Conservation (phyloP, 495 filamentous ascomycete species). For the Penicillium fimorum region DNA sequence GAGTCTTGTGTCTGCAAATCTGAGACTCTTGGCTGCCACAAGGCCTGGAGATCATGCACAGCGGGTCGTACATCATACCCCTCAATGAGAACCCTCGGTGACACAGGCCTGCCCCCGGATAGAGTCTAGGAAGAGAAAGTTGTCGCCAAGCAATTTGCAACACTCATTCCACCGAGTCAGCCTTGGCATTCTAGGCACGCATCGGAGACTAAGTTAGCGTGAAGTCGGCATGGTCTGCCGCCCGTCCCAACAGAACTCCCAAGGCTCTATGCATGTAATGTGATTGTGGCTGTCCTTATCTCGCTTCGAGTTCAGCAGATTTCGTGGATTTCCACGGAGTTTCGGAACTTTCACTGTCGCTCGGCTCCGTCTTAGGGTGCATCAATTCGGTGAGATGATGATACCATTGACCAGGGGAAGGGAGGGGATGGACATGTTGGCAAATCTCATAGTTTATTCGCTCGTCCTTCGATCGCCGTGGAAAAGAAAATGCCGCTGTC, state of each 20-base stretch:
- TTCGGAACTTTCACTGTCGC: neutral
- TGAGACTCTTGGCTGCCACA: constrained; percentile 8
- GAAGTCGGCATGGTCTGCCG: neutral
- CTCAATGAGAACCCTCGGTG: constrained; percentile 4
- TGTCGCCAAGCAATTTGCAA: constrained; percentile 23
- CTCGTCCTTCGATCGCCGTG: neutral
- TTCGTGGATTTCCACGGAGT: neutral
- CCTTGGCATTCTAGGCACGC: constrained; percentile 20
- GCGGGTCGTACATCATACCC: constrained; percentile 6
- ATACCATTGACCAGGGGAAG: neutral
- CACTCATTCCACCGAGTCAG: constrained; percentile 19
- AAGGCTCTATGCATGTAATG: constrained; percentile 1
- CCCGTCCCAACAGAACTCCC: neutral
- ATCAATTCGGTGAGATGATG: constrained; percentile 5
- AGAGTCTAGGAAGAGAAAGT: constrained; percentile 9
- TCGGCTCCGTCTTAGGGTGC: constrained; percentile 11
- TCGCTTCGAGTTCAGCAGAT: neutral
- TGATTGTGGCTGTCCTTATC: constrained; percentile 1
- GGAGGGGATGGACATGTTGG: neutral
- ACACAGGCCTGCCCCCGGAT: neutral
- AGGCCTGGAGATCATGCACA: neutral
- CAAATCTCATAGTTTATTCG: constrained; percentile 2
- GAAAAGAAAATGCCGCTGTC: neutral
- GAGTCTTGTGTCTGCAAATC: neutral
- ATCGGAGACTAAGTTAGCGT: constrained; percentile 7